A percentile compares a stretch with the other conserved stretches of the same genome.
These are phyloP conservation scores for Monilinia fructicola DNA, from an alignment of 2,329 filamentous ascomycete species.

Conservation along the genomic window DNA sequence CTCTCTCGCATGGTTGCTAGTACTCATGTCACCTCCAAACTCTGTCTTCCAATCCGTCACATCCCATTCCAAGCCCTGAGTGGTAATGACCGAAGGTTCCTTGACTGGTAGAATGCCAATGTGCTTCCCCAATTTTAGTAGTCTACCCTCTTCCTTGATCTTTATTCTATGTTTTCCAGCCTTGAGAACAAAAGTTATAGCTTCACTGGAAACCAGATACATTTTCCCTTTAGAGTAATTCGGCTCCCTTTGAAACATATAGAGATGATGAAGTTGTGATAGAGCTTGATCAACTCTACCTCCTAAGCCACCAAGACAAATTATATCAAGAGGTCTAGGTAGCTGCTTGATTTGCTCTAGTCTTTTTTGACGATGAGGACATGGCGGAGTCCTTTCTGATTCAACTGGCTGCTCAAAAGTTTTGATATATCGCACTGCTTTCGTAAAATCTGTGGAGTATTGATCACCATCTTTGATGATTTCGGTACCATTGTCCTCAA, in stretches of 20 bases:
- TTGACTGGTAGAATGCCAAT: slow-evolving; percentile 84
- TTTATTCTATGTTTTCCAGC: slow-evolving; percentile 66
- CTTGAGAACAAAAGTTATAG: slow-evolving; percentile 78
- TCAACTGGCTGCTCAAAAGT: slow-evolving; percentile 24
- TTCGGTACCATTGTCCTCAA: slow-evolving; percentile 49
- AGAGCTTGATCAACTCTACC: slow-evolving; percentile 92
- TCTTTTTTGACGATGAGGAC: slow-evolving; percentile 1
- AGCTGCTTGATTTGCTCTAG: slow-evolving; percentile 26
- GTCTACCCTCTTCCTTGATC: slow-evolving; percentile 43
- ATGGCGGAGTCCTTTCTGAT: neutral
- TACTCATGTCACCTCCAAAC: slow-evolving; percentile 73
- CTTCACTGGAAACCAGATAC: slow-evolving; percentile 77
- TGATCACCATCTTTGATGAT: slow-evolving; percentile 76
- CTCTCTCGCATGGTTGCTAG: slow-evolving; percentile 73
- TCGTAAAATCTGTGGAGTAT: slow-evolving; percentile 87
- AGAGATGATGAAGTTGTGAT: slow-evolving; percentile 84
- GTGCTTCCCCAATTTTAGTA: slow-evolving; percentile 57
- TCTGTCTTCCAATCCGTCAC: slow-evolving; percentile 76
- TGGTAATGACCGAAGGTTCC: slow-evolving; percentile 75
- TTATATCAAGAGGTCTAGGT: slow-evolving; percentile 56
- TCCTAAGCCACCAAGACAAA: slow-evolving; percentile 80
- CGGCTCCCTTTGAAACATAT: slow-evolving; percentile 56
- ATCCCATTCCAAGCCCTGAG: slow-evolving; percentile 86
- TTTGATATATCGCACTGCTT: slow-evolving; percentile 64
- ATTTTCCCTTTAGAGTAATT: slow-evolving; percentile 56